phyloP scores from a whole-genome alignment of 495 filamentous ascomycete species.

The Tuber microsphaerosporum region DNA sequence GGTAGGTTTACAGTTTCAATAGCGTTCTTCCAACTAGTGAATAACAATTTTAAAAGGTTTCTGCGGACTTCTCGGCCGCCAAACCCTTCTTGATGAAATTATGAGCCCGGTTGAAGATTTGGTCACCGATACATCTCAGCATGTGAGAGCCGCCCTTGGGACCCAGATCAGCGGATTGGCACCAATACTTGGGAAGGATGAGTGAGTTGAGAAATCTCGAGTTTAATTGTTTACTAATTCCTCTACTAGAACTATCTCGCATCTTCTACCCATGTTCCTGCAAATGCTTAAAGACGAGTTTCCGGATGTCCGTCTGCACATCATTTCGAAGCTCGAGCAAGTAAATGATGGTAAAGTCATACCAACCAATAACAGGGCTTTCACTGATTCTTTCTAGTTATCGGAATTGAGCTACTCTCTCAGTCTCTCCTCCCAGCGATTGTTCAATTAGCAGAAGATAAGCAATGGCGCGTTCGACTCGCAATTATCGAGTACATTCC shows the following conservation, averaged over 20 bases:
- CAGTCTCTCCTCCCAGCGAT: slow-evolving; percentile 97
- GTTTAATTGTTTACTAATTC: slow-evolving; percentile 25
- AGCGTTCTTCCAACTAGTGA: slow-evolving; percentile 8
- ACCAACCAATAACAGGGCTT: slow-evolving; percentile 21
- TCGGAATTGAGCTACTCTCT: slow-evolving; percentile 92
- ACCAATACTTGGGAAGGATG: slow-evolving; percentile 93
- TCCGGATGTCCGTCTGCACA: slow-evolving; percentile 93
- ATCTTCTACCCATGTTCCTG: slow-evolving; percentile 96
- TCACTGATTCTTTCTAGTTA: slow-evolving; percentile 54
- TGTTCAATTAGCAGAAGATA: slow-evolving; percentile 94
- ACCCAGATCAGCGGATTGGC: slow-evolving; percentile 96
- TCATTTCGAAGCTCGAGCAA: slow-evolving; percentile 94
- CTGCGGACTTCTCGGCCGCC: slow-evolving; percentile 76
- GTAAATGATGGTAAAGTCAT: slow-evolving; percentile 77
- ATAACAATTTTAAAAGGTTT: slow-evolving; percentile 56
- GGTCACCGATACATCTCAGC: slow-evolving; percentile 90
- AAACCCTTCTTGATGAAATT: slow-evolving; percentile 86
- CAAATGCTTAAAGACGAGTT: slow-evolving; percentile 99
- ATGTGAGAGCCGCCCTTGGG: slow-evolving; percentile 88
- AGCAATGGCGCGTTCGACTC: slow-evolving; percentile 96
- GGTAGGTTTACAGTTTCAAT: slow-evolving; percentile 48
- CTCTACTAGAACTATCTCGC: slow-evolving; percentile 70
- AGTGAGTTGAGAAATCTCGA: slow-evolving; percentile 55
- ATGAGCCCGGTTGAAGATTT: slow-evolving; percentile 95
- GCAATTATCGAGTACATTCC: slow-evolving; percentile 99